Evolutionary conservation across 2,329 filamentous ascomycete genomes (phyloP).

Genomic region (Decorospora gaudefroyi): DNA sequence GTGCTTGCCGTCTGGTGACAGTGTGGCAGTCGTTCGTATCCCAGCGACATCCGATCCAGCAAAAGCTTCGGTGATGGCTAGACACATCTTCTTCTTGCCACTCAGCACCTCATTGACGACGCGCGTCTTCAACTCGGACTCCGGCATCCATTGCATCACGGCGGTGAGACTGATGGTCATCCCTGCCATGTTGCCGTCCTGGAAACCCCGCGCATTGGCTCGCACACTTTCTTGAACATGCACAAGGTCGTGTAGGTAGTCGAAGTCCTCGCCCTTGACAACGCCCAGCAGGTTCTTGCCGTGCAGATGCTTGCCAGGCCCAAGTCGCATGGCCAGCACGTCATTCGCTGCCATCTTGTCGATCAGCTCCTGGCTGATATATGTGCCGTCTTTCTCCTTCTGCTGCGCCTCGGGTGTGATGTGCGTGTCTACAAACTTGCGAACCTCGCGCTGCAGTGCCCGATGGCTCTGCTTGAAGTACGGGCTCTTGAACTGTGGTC

Average conservation of each 20-base stretch:
- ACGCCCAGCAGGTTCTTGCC: slow-evolving; percentile 70
- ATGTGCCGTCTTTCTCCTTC: slow-evolving; percentile 73
- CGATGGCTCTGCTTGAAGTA: slow-evolving; percentile 80
- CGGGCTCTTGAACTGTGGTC: slow-evolving; percentile 73
- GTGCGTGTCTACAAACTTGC: slow-evolving; percentile 73
- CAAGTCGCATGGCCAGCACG: slow-evolving; percentile 79
- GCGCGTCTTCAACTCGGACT: slow-evolving; percentile 67
- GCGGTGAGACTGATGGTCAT: slow-evolving; percentile 83
- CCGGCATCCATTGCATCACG: slow-evolving; percentile 74
- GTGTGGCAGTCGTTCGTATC: slow-evolving; percentile 71
- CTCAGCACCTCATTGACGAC: slow-evolving; percentile 74
- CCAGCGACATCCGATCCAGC: slow-evolving; percentile 82
- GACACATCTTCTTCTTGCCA: slow-evolving; percentile 84
- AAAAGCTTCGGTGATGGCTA: slow-evolving; percentile 88
- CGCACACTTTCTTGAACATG: slow-evolving; percentile 73
- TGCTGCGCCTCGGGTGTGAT: slow-evolving; percentile 74
- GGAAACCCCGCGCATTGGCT: slow-evolving; percentile 75
- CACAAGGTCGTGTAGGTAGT: slow-evolving; percentile 85
- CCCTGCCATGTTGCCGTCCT: slow-evolving; percentile 84
- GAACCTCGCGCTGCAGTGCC: slow-evolving; percentile 68
- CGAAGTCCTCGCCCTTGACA: slow-evolving; percentile 76
- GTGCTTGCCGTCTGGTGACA: slow-evolving; percentile 48
- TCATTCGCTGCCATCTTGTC: slow-evolving; percentile 76
- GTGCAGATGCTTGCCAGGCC: slow-evolving; percentile 80
- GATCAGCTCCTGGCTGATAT: slow-evolving; percentile 72